Percentiles rank a stretch among this genome's conserved stretches.
Evolutionary conservation across 108 stramenopile species (phyloP).

Genomic region (Epithemia pelagica): DNA sequence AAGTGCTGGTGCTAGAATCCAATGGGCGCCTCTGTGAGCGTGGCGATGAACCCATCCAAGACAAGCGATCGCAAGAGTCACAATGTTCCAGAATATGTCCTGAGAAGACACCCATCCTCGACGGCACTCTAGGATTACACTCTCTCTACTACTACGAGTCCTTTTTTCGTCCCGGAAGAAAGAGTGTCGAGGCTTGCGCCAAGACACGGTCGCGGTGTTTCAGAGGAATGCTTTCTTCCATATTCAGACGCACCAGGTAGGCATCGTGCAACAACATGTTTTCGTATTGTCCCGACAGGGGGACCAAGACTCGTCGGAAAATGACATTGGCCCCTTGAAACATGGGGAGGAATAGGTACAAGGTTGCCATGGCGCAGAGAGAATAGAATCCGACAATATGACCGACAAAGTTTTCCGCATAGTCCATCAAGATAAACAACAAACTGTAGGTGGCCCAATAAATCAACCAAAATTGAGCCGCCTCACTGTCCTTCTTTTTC

Average conservation of each 20-base stretch:
- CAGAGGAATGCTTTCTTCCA: constrained; percentile 3
- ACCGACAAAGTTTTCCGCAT: constrained; percentile 42
- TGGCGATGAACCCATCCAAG: too few species aligned
- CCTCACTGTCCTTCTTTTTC: not conserved
- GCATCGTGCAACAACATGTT: constrained; percentile 49
- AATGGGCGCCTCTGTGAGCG: too few species aligned
- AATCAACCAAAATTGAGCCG: constrained; percentile 20
- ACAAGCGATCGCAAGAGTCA: too few species aligned
- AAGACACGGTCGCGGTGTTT: not conserved
- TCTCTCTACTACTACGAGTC: too few species aligned
- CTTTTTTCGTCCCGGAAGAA: too few species aligned
- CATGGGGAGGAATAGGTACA: constrained; percentile 59
- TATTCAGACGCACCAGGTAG: constrained; percentile 16
- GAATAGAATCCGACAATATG: constrained; percentile 48
- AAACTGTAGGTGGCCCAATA: constrained; percentile 44
- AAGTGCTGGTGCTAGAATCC: too few species aligned
- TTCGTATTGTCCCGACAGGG: constrained; percentile 49
- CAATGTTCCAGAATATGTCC: too few species aligned
- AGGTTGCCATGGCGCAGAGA: constrained; percentile 27
- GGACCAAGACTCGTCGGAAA: constrained; percentile 52
- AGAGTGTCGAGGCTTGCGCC: not conserved
- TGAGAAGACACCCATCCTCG: too few species aligned
- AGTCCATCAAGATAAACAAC: constrained; percentile 44
- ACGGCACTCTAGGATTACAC: too few species aligned
- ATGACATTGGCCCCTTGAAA: constrained; percentile 52